Evolutionary conservation across 2,329 filamentous ascomycete genomes (phyloP), one percentile per base, ranked within the genome.

Genomic region (Teratosphaeria pseudoeucalypti): DNA sequence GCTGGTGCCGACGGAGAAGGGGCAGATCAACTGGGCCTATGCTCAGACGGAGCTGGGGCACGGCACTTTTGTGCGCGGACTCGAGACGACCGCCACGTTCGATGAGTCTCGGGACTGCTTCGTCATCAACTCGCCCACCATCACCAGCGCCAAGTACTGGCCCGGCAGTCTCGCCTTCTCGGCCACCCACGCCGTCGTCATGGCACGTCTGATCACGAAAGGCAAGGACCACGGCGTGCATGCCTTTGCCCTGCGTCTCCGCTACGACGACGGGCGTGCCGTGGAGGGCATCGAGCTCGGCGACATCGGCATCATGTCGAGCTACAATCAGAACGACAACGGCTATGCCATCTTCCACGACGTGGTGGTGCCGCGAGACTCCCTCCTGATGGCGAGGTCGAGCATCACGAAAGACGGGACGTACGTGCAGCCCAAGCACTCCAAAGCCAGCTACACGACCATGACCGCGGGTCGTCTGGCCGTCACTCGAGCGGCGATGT

Each of bases 11-110:
- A 49, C 43, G 4, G 43, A 49, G 43, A 49, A 49, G 19, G 43
- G 43, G 5, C 43, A 49, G 43, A 49, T 49, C 43, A 49, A 49
- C 10, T 49, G 43, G 43, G 43, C 43, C 1, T 61, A 61, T 59
- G 60, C 57, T 12, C 60, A 61, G 57, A 61, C 60, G 16, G 60
- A 61, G 26, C 54, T 61, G 19, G 57, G 60, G 3, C 60, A 61
- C 54, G 60, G 60, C n/a, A 34, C 29, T 27, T 59, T 59, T 59
- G 60, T 61, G 14, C n/a, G 60, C 1, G 60, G 57, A 9, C n/a
- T 61, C n/a, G 60, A 61, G 34, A 61, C 60, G 14, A 61, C 60
- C 2, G 60, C 60, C 12, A 61, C 60, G n/a, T 61, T 59, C 27
- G 60, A 61, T 26, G 23, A 29, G 34, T 26, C 10, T 34, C 10